Base-by-base conservation (phyloP, 768 basidiomycete genomes). In the Rhodotorula diobovata region DNA sequence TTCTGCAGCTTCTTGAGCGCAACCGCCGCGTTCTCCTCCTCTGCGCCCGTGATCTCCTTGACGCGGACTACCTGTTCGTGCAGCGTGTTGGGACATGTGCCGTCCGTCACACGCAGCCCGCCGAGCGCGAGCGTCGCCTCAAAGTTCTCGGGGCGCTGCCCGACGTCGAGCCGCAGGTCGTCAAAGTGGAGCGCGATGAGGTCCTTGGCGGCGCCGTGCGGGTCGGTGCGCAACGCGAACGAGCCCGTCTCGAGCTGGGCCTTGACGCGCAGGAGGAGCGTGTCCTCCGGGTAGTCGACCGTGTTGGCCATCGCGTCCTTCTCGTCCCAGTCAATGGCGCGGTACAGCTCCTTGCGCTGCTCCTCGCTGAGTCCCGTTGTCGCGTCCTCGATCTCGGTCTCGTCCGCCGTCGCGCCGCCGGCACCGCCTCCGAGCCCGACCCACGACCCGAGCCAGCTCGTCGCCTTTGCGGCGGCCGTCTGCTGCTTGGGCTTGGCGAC, bases 41-140 rank as follows among this genome's bases (percentile, higher is more conserved):
- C 58, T 30, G 74, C 48, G 23, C 11, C 48, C 25, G 48, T 63
- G 50, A 66, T 77, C 61, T 85, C 85, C 78, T 89, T 89, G 70
- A 89, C 93, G 62, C 88, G 87, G 10, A 98, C 94, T 63, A 99
- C 94, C 80, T 96, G 90, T 18, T 87, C 88, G 79, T 97, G 90
- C 11, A 91, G 83, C 16, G 89, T 90, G 68, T 87, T 83, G 55
- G 83, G 81, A 34, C 89, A 90, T 16, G 93, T 96, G n/a, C 91
- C 91, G 78, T 99, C 96, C 75, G 88, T 91, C 18, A 98, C 90
- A 41, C 88, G 84, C 79, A 99, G 86, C 16, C 88, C 90, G 35
- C 90, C 89, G 16, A 99, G 84, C 10, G 92, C 91, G 43, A 96
- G 83, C 0, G 88, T 88, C 5, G 86, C 87, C 81, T 95, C 93